Evolutionary conservation across 169 alveolate species (phyloP).

Genomic region (Plasmodium vinckei): DNA sequence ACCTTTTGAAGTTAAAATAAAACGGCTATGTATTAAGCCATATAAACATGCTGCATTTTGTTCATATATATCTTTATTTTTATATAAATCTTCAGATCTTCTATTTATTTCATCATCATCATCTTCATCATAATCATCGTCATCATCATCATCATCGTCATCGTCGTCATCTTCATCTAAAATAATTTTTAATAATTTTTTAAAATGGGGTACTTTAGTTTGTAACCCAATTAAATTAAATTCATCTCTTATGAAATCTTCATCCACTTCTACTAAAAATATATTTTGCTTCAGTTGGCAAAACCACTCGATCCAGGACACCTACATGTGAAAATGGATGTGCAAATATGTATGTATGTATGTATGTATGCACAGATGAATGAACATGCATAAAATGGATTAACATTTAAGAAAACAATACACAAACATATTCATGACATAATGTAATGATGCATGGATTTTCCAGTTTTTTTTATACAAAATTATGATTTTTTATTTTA

Average conservation of each 20-base stretch:
- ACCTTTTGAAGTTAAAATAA: slow-evolving; percentile 91
- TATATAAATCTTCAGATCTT: slow-evolving; percentile 77
- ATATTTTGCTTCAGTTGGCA: slow-evolving; percentile 95
- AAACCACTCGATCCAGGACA: slow-evolving; percentile 97
- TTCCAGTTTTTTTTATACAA: not conserved
- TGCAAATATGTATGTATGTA: not conserved
- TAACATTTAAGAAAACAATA: no score
- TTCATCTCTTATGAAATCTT: slow-evolving; percentile 94
- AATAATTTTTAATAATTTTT: slow-evolving; percentile 90
- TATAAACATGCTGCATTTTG: slow-evolving; percentile 91
- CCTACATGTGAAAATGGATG: slow-evolving; percentile 69
- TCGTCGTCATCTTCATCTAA: slow-evolving; percentile 90
- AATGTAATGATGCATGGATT: not conserved
- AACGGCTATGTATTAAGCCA: slow-evolving; percentile 93
- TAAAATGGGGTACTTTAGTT: slow-evolving; percentile 88
- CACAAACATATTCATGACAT: not conserved
- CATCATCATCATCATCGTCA: slow-evolving; percentile 85
- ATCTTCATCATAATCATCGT: slow-evolving; percentile 82
- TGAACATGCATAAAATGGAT: no score
- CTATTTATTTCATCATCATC: slow-evolving; percentile 78
- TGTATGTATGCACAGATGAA: not conserved
- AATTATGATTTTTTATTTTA: not conserved
- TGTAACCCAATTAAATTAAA: slow-evolving; percentile 92
- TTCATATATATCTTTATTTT: slow-evolving; percentile 85
- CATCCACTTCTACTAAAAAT: slow-evolving; percentile 94